Conservation (phyloP, 2,329 filamentous ascomycete genomes). For the Rutstroemia sp. region DNA sequence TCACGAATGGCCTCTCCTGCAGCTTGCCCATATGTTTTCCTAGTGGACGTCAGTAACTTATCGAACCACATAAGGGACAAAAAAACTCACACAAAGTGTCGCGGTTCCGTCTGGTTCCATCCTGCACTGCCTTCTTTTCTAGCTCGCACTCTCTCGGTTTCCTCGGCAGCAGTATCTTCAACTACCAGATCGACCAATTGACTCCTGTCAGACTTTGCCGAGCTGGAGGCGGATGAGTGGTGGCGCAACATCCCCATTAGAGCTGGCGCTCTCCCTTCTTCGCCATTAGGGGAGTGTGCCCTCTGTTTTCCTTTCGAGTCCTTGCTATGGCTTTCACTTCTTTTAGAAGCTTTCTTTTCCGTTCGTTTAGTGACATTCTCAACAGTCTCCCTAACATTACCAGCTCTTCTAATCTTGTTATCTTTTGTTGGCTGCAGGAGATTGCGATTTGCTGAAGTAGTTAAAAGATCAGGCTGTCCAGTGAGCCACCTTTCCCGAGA, state of each 20-base stretch:
- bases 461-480: constrained; percentile 43
- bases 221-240: constrained; percentile 41
- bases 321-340: constrained; percentile 15
- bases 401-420: constrained; percentile 28
- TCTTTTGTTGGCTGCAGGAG: constrained; percentile 43
- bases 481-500: constrained; percentile 59
- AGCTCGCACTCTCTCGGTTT: constrained; percentile 52
- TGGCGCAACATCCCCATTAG: constrained; percentile 35
- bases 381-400: constrained; percentile 33
- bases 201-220: constrained; percentile 46
- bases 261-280: constrained; percentile 28
- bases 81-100: constrained; percentile 44
- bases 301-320: constrained; percentile 27
- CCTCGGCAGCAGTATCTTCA: constrained; percentile 55
- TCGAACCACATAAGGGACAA: background rate
- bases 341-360: constrained; percentile 23
- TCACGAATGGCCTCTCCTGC: constrained; percentile 44
- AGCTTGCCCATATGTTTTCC: constrained; percentile 38
- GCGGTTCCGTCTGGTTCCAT: constrained; percentile 49
- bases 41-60: constrained; percentile 22
- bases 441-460: constrained; percentile 47
- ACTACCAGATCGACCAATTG: constrained; percentile 62
- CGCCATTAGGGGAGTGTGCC: constrained; percentile 15
- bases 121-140: constrained; percentile 54
- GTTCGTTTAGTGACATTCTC: constrained; percentile 29